Conservation (phyloP, 768 basidiomycete genomes). For the Naganishia vaughanmartiniae region DNA sequence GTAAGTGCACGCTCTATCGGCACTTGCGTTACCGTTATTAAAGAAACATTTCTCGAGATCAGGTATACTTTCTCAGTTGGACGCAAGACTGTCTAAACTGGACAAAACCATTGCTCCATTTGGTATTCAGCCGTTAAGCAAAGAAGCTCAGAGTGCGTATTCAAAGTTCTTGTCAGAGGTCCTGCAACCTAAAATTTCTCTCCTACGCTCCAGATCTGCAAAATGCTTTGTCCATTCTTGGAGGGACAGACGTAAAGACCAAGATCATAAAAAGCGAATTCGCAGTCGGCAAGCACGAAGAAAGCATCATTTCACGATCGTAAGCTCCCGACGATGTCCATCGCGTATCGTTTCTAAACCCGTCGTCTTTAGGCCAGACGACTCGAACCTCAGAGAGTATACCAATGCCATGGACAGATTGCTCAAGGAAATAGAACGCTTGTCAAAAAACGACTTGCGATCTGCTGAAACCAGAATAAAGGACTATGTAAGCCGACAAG, state of each 20-base stretch:
- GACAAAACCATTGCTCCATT: conserved; percentile 51
- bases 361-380: conserved; percentile 18
- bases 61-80: conserved; percentile 48
- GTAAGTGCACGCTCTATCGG: conserved; percentile 25
- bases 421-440: conserved; percentile 44
- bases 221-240: conserved; percentile 33
- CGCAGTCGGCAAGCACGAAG: conserved; percentile 43
- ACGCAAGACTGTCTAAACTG: conserved; percentile 44
- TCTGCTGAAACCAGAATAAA: conserved; percentile 44
- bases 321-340: not conserved
- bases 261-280: conserved; percentile 41
- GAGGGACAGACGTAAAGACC: conserved; percentile 26
- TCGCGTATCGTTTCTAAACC: not conserved
- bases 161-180: not conserved
- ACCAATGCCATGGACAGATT: conserved; percentile 44
- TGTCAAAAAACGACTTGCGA: conserved; percentile 39
- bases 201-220: conserved; percentile 39
- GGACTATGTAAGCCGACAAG: conserved; percentile 39
- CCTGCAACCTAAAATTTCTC: not conserved
- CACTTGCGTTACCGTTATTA: not conserved
- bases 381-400: conserved; percentile 42
- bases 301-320: conserved; percentile 41
- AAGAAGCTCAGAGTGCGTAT: conserved; percentile 45
- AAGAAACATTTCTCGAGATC: not conserved
- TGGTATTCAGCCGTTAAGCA: conserved; percentile 46